A percentile compares a stretch with the other conserved stretches of the same genome.
Conservation (phyloP, 139 green algal species). For the Zygnema circumcarinatum region DNA sequence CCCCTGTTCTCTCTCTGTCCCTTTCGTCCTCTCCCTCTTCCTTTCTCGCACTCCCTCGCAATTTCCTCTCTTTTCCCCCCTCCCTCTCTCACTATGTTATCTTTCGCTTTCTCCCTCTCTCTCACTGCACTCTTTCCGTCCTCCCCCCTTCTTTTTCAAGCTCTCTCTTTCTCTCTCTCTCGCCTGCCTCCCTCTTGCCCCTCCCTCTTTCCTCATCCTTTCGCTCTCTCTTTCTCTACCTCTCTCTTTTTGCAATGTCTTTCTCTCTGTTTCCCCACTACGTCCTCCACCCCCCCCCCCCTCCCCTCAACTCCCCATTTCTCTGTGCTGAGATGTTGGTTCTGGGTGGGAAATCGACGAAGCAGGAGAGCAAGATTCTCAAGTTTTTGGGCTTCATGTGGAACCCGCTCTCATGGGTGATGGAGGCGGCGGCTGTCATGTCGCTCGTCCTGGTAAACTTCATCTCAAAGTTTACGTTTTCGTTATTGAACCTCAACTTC, state of each 20-base stretch:
- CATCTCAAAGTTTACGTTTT: conserved; percentile 82
- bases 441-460: conserved; percentile 70
- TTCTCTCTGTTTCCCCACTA: not conserved
- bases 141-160: not conserved
- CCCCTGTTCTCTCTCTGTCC: not conserved
- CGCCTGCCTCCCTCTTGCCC: not conserved
- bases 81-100: not conserved
- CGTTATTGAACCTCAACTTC: not conserved
- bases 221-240: not conserved
- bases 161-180: not conserved
- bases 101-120: not conserved
- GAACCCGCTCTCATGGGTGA: too few relatives aligned
- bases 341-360: not conserved
- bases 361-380: conserved; percentile 64
- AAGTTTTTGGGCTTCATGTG: conserved; percentile 77
- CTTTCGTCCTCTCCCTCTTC: not conserved
- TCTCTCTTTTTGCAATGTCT: not conserved
- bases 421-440: conserved; percentile 81
- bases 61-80: too few relatives aligned
- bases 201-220: not conserved
- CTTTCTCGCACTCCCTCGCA: too few relatives aligned
- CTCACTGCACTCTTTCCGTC: not conserved
- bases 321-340: not conserved
- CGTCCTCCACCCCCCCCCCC: not conserved
- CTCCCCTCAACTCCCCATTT: not conserved